phyloP scores from a whole-genome alignment of 345 rosid species.

The Dipteronia sinensis region DNA sequence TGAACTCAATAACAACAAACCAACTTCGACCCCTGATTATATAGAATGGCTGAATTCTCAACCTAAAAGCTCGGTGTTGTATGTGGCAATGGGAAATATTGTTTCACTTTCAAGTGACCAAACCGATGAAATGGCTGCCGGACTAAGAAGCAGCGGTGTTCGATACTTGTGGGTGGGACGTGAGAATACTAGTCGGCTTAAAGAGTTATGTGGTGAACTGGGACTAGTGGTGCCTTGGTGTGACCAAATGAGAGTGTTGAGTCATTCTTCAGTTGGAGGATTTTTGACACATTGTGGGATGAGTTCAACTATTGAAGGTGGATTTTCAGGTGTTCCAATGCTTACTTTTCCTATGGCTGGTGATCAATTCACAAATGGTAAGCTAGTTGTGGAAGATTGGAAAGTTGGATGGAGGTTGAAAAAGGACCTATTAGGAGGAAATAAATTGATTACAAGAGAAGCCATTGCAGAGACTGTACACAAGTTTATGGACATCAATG shows the following conservation, averaged over 20 bases:
- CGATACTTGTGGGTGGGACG: slow-evolving; percentile 50
- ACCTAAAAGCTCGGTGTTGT: slow-evolving; percentile 40
- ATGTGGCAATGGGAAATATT: slow-evolving; percentile 48
- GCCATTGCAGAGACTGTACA: slow-evolving; percentile 9
- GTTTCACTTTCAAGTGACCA: slow-evolving; percentile 35
- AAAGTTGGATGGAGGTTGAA: slow-evolving; percentile 22
- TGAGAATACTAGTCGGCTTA: slow-evolving; percentile 12
- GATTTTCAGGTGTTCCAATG: slow-evolving; percentile 24
- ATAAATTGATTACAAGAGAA: slow-evolving; percentile 8
- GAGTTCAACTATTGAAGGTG: slow-evolving; percentile 28
- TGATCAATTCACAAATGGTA: slow-evolving; percentile 22
- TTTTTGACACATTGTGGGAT: slow-evolving; percentile 32
- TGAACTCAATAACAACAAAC: slow-evolving; percentile 7
- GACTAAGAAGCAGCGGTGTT: slow-evolving; percentile 37
- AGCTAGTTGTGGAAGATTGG: slow-evolving; percentile 26
- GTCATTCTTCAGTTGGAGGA: slow-evolving; percentile 22
- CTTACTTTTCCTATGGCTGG: slow-evolving; percentile 22
- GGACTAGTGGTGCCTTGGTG: slow-evolving; percentile 34
- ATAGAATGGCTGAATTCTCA: slow-evolving; percentile 45
- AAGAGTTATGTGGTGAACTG: slow-evolving; percentile 9
- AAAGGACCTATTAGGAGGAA: not conserved
- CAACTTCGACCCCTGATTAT: not conserved
- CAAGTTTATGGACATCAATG: not conserved
- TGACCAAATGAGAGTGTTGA: slow-evolving; percentile 26
- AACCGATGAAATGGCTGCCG: slow-evolving; percentile 43